Evolutionary conservation across 2,329 filamentous ascomycete genomes (phyloP).

Genomic region (Cladorrhinum sp.): DNA sequence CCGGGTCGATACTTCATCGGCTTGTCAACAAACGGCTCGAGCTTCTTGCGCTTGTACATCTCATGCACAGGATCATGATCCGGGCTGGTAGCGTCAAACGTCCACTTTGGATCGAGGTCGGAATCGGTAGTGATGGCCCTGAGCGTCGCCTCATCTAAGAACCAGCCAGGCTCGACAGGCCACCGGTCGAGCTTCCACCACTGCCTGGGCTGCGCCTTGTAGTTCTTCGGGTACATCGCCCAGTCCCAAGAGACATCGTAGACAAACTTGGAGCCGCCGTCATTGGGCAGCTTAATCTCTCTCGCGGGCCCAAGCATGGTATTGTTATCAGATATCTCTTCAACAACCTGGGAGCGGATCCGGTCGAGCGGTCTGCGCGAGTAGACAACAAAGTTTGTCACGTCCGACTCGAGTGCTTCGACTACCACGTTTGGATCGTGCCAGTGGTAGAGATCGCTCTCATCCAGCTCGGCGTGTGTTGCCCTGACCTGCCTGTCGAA

Average conservation of each 20-base stretch:
- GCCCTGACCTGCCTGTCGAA: conserved; percentile 21
- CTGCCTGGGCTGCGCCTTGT: conserved; percentile 21
- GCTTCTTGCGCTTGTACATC: conserved; percentile 25
- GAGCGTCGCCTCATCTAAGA: conserved; percentile 35
- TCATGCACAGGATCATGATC: conserved; percentile 26
- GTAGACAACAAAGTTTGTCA: conserved; percentile 1
- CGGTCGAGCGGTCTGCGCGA: conserved; percentile 26
- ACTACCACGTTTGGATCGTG: not conserved
- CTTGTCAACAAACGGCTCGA: conserved; percentile 25
- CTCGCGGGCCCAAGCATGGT: conserved; percentile 42
- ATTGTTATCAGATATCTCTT: conserved; percentile 43
- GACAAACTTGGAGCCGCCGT: conserved; percentile 24
- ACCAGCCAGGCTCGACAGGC: conserved; percentile 36
- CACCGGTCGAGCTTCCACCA: conserved; percentile 49
- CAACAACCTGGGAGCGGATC: conserved; percentile 40
- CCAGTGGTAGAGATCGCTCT: not conserved
- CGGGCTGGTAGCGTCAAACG: conserved; percentile 30
- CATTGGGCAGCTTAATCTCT: conserved; percentile 20
- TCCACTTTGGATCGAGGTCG: conserved; percentile 28
- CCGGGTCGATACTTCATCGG: conserved; percentile 30
- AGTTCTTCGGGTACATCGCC: conserved; percentile 29
- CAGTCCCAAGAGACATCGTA: conserved; percentile 38
- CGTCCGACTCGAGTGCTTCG: conserved; percentile 5
- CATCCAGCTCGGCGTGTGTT: conserved; percentile 13
- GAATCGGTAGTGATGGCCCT: conserved; percentile 30